These are phyloP conservation scores for Termitomyces sp. DNA, from an alignment of 768 basidiomycete species.

Conservation along the genomic window DNA sequence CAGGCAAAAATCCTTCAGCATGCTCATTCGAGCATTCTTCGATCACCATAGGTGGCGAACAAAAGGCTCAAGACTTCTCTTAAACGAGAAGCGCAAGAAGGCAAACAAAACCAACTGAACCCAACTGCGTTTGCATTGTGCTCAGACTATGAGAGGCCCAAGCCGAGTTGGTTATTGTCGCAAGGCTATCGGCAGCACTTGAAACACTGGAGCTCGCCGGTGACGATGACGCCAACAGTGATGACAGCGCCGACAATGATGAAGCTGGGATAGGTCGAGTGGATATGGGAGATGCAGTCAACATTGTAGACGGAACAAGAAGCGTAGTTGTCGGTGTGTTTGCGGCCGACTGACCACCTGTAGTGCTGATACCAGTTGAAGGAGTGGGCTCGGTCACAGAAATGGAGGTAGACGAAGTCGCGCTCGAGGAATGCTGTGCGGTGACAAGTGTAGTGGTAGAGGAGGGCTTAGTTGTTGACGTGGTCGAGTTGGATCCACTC, in stretches of 20 bases:
- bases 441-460: neutral
- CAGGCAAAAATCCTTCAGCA: neutral
- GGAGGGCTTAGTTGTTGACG: constrained; percentile 1
- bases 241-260: neutral
- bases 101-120: constrained; percentile 15
- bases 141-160: constrained; percentile 16
- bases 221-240: neutral
- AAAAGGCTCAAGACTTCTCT: constrained; percentile 6
- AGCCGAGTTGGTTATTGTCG: constrained; percentile 22
- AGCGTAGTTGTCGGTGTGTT: neutral
- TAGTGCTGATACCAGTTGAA: constrained; percentile 7
- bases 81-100: constrained; percentile 14
- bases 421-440: constrained; percentile 11
- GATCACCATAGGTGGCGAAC: constrained; percentile 1
- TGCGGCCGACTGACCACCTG: constrained; percentile 26
- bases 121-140: constrained; percentile 5
- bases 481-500: constrained; percentile 17
- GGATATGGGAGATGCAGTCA: neutral
- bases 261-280: constrained; percentile 10
- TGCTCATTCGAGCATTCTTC: neutral
- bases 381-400: constrained; percentile 12
- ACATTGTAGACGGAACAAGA: neutral
- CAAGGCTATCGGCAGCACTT: constrained; percentile 14
- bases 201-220: constrained; percentile 4
- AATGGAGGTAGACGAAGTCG: constrained; percentile 17